Evolutionary conservation across 202 grass and related monocot species (phyloP).

Genomic region (Carex arenaria): DNA sequence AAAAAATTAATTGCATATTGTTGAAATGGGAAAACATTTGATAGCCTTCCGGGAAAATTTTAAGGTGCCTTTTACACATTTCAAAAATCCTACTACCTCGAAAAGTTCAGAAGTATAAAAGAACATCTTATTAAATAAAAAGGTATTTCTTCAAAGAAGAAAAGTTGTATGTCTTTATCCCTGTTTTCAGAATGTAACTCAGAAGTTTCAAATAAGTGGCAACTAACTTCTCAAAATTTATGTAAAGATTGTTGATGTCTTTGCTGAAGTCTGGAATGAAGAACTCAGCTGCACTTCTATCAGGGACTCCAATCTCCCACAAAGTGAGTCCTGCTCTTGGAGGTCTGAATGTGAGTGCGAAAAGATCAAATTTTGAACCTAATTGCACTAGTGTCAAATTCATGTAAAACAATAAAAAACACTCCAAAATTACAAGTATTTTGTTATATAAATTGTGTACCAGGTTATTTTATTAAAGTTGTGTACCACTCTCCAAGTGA

Average conservation of each 20-base stretch:
- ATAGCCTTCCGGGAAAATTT: neutral
- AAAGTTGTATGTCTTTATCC: neutral
- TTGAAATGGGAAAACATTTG: neutral
- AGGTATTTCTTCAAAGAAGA: neutral
- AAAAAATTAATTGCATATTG: too few relatives aligned
- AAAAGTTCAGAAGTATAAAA: neutral
- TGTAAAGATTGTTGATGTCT: slow-evolving; percentile 38
- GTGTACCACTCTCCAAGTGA: too few relatives aligned
- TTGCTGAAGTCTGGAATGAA: slow-evolving; percentile 42
- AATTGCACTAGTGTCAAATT: neutral
- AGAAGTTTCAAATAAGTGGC: neutral
- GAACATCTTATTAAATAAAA: neutral
- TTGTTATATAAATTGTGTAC: too few relatives aligned
- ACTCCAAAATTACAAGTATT: neutral
- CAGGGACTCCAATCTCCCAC: slow-evolving; percentile 73
- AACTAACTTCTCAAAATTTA: slow-evolving; percentile 32
- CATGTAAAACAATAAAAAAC: neutral
- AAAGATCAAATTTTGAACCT: slow-evolving; percentile 29
- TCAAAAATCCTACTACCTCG: neutral
- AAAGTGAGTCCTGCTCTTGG: slow-evolving; percentile 47
- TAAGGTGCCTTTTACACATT: too few relatives aligned
- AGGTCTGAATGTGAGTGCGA: slow-evolving; percentile 34
- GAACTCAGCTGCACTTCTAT: slow-evolving; percentile 53
- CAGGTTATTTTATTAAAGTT: too few relatives aligned
- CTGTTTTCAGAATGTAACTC: neutral